These are phyloP conservation scores for Talaromyces sp. DNA, from an alignment of 2,329 filamentous ascomycete species.

Conservation along the genomic window DNA sequence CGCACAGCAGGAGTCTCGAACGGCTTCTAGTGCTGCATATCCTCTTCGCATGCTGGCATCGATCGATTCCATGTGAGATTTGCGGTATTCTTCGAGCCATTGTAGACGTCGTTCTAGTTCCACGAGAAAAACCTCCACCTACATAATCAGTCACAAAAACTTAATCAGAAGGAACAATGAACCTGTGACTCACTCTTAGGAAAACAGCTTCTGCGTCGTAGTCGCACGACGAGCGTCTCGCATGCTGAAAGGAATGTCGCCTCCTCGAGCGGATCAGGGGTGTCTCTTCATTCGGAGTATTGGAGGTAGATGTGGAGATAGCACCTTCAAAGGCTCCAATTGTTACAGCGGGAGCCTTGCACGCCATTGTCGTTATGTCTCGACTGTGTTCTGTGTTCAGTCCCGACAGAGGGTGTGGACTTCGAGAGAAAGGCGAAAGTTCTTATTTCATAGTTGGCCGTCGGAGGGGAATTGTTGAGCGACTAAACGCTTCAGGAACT, in stretches of 20 bases:
- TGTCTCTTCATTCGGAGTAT: constrained; percentile 33
- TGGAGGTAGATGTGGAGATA: constrained; percentile 25
- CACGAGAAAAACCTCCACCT: constrained; percentile 57
- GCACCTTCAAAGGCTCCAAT: constrained; percentile 35
- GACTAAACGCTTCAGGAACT: neutral
- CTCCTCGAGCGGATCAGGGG: constrained; percentile 38
- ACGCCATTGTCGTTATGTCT: constrained; percentile 31
- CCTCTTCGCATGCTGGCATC: constrained; percentile 82
- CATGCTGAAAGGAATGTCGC: constrained; percentile 46
- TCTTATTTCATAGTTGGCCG: neutral
- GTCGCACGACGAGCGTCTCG: constrained; percentile 42
- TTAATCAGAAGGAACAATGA: neutral
- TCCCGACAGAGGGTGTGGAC: too few species aligned
- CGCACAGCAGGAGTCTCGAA: constrained; percentile 82
- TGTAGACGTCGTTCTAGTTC: constrained; percentile 85
- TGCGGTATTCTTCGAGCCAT: constrained; percentile 82
- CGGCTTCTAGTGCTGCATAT: constrained; percentile 79
- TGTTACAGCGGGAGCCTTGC: constrained; percentile 39
- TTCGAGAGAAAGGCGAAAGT: neutral
- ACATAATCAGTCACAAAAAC: neutral
- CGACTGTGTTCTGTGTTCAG: too few species aligned
- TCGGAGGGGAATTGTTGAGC: constrained; percentile 10
- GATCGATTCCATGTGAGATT: constrained; percentile 73
- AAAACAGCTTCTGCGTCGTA: constrained; percentile 47
- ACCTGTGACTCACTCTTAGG: constrained; percentile 33